Base-by-base conservation (phyloP, 2,329 filamentous ascomycete genomes). In the Aspergillus brunneoviolaceus region DNA sequence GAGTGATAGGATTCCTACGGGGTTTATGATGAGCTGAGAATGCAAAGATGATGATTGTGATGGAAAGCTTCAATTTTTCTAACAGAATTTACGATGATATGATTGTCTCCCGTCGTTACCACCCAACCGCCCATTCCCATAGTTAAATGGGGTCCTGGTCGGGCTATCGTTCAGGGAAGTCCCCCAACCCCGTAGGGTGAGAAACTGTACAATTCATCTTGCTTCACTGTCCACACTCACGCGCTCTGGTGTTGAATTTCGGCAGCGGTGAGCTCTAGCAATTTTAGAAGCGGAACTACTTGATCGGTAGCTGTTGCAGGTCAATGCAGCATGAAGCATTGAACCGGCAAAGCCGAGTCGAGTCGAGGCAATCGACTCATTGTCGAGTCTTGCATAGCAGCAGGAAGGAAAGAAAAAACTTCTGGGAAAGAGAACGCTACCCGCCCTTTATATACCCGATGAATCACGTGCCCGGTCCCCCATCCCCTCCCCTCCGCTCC, bases 151-250 rank as follows among this genome's bases (percentile, higher is more conserved):
- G 74, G 76, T 77, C 73, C 72, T 76, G 73, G 72, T 65, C 69
- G 70, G 72, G 69, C 69, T 68, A 69, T 69, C 69, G 70, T 67
- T 71, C 72, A 69, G 70, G 76, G 74, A 76, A 69, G 67, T 69
- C 65, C 66, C 55, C 64, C 59, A 62, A 62, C 63, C 59, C 39
- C 39, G 39, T 42, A 42, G 57, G 62, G 60, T 65, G 57, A 67
- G 69, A 65, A 69, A 60, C 59, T 63, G 65, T 67, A 65, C 60
- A 75, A 63, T 81, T 75, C 72, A 73, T 84, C 76, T 84, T 79
- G 82, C 82, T 84, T 83, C 81, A 76, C 70, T 80, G 80, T 84
- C 82, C 81, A 84, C 82, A 84, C 82, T 80, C 76, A 77, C 78
- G 70, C 80, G 78, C 77, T 80, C 80, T 81, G 74, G 74, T 75